These are phyloP conservation scores for Ophiostoma angusticollis DNA, from an alignment of 2,329 filamentous ascomycete genomes.

Conservation along the genomic window DNA sequence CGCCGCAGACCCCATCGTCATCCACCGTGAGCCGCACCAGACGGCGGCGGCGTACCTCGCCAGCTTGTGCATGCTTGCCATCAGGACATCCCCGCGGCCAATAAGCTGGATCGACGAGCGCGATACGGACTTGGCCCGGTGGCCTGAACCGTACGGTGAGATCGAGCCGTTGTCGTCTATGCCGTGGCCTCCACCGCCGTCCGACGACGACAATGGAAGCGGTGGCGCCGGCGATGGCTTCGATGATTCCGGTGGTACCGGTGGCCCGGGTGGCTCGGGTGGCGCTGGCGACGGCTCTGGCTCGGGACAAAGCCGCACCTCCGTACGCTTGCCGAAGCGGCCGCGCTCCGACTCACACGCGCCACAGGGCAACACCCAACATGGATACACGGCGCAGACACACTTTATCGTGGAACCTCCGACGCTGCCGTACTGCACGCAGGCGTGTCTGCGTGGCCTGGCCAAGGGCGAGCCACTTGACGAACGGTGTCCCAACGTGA, in stretches of 20 bases:
- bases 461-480: background rate
- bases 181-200: background rate
- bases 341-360: background rate
- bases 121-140: background rate
- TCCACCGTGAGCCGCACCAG: background rate
- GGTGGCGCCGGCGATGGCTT: too few species aligned
- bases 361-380: background rate
- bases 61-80: constrained; percentile 1
- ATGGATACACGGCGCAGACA: background rate
- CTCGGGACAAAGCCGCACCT: too few species aligned
- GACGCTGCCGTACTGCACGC: constrained; percentile 5
- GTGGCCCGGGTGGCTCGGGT: background rate
- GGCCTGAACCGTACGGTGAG: constrained; percentile 1
- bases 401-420: constrained; percentile 2
- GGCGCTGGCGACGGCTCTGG: background rate
- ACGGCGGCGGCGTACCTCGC: constrained; percentile 4
- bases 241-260: too few species aligned
- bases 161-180: background rate
- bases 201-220: too few species aligned
- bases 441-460: constrained; percentile 5
- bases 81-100: background rate
- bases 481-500: constrained; percentile 4
- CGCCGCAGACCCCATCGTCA: background rate
- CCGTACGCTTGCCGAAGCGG: too few species aligned
- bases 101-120: background rate